Evolutionary conservation across 1,284 basidiomycete species (phyloP).

Genomic region (Cryptococcus sp.): DNA sequence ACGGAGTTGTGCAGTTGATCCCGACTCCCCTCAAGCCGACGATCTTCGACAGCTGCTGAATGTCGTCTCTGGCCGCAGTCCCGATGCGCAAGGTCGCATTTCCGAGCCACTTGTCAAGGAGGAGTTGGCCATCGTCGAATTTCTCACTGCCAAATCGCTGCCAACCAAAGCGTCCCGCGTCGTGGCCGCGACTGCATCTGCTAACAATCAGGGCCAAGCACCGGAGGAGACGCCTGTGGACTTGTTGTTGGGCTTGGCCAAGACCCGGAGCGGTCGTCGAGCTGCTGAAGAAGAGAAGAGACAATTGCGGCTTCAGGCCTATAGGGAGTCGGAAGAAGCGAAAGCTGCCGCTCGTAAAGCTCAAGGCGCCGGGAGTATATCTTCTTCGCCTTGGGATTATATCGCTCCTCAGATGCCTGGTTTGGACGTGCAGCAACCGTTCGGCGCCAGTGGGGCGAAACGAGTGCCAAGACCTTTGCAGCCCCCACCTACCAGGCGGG

Average conservation of each 20-base stretch:
- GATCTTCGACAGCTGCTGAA: slow-evolving; percentile 53
- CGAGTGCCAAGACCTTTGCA: slow-evolving; percentile 46
- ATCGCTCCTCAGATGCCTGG: slow-evolving; percentile 51
- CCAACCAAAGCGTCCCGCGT: slow-evolving; percentile 14
- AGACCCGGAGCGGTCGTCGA: slow-evolving; percentile 46
- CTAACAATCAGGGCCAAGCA: slow-evolving; percentile 29
- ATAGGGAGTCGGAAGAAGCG: slow-evolving; percentile 45
- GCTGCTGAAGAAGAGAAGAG: slow-evolving; percentile 50
- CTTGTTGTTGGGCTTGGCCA: slow-evolving; percentile 46
- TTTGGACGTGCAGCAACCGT: slow-evolving; percentile 52
- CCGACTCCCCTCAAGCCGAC: slow-evolving; percentile 52
- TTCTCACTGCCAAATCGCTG: slow-evolving; percentile 50
- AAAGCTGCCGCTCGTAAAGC: slow-evolving; percentile 24
- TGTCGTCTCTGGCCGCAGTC: slow-evolving; percentile 52
- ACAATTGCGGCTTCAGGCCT: slow-evolving; percentile 45
- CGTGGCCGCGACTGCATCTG: slow-evolving; percentile 8
- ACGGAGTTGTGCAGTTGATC: slow-evolving; percentile 43
- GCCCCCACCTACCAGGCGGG: slow-evolving; percentile 33
- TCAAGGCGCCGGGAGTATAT: slow-evolving; percentile 17
- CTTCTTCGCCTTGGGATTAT: slow-evolving; percentile 48
- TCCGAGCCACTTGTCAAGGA: slow-evolving; percentile 55
- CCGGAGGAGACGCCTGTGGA: slow-evolving; percentile 39
- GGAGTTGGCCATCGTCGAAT: slow-evolving; percentile 54
- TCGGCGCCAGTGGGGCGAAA: slow-evolving; percentile 25
- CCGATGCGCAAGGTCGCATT: slow-evolving; percentile 47